These are phyloP conservation scores for Fusarium aywerte DNA, from an alignment of 2,329 filamentous ascomycete species.

Conservation along the genomic window DNA sequence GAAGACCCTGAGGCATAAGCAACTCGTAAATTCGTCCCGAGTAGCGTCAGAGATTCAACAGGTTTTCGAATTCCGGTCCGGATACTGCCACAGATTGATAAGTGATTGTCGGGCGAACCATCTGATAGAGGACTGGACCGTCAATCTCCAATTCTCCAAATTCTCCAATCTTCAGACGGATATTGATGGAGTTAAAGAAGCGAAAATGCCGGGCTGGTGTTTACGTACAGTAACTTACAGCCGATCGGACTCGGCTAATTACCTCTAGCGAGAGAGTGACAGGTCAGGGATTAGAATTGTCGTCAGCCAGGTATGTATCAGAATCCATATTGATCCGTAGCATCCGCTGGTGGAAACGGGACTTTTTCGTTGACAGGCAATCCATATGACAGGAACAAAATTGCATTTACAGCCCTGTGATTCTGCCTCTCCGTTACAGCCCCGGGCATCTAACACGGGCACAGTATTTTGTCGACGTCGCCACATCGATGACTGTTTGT, in stretches of 20 bases:
- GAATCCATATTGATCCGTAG: constrained; percentile 38
- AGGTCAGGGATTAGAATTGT: constrained; percentile 23
- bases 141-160: constrained; percentile 26
- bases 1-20: constrained; percentile 10
- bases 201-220: constrained; percentile 37
- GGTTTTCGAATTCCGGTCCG: constrained; percentile 5
- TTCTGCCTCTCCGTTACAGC: constrained; percentile 6
- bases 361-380: constrained; percentile 44
- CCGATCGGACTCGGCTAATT: constrained; percentile 43
- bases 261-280: constrained; percentile 19
- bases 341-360: constrained; percentile 45
- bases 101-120: constrained; percentile 6
- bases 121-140: constrained; percentile 6
- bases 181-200: constrained; percentile 30
- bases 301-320: constrained; percentile 34
- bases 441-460: neutral
- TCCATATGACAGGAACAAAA: constrained; percentile 45
- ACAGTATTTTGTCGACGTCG: constrained; percentile 26
- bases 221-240: too few relatives aligned
- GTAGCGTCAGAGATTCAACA: constrained; percentile 11
- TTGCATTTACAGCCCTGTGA: constrained; percentile 40
- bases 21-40: constrained; percentile 21
- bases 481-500: constrained; percentile 20
- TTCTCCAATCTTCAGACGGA: constrained; percentile 11
- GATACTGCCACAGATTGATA: constrained; percentile 20